Conservation (phyloP, 257 asterid species). For the Nicotiana benthamiana region DNA sequence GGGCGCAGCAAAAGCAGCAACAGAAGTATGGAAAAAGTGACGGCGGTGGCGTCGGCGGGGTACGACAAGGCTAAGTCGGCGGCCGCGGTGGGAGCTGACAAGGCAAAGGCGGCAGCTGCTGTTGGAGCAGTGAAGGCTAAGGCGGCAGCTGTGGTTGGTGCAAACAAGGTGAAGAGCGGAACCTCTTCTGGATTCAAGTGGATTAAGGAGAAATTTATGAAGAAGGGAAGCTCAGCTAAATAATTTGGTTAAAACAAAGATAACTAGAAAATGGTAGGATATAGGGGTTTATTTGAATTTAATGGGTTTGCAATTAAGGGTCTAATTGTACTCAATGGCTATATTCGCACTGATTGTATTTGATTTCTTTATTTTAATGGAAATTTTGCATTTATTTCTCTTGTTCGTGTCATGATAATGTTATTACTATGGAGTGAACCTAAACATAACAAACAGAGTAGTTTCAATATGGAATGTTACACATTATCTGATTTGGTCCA, state of each 20-base stretch:
- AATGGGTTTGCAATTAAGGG: not conserved
- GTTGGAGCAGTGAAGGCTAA: constrained; percentile 19
- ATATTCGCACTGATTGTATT: not conserved
- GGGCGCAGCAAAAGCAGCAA: not conserved
- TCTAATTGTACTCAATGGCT: not conserved
- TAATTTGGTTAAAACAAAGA: not conserved
- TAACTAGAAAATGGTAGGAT: not conserved
- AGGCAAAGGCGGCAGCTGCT: constrained; percentile 15
- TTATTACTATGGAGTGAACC: not conserved
- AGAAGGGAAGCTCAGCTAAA: constrained; percentile 10
- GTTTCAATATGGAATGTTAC: too few relatives aligned
- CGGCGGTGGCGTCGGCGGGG: constrained; percentile 14
- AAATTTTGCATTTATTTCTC: not conserved
- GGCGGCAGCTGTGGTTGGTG: constrained; percentile 5
- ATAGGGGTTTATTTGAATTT: not conserved
- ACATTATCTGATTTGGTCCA: not conserved
- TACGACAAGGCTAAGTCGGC: constrained; percentile 18
- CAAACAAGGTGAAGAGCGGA: constrained; percentile 8
- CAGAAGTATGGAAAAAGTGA: constrained; percentile 11
- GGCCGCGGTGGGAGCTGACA: constrained; percentile 11
- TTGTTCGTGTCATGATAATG: too few relatives aligned
- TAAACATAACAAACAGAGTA: not conserved
- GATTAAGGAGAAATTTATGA: constrained; percentile 12
- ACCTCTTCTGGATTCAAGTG: constrained; percentile 12
- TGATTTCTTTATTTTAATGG: not conserved